Evolutionary conservation across 192 early-diverging fungal genomes (phyloP).

Genomic region (Podila epigama): DNA sequence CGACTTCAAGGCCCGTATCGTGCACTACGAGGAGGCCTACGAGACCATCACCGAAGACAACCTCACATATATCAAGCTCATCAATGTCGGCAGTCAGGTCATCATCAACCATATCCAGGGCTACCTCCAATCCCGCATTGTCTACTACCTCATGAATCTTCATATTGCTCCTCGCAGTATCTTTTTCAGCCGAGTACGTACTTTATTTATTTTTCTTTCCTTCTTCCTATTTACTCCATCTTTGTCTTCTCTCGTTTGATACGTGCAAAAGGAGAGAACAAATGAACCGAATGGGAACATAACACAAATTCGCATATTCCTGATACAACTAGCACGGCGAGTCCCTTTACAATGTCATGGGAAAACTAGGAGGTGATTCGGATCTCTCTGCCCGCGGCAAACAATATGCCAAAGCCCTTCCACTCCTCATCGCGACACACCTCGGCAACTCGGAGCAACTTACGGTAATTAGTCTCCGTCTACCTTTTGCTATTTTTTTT

Average conservation of each 20-base stretch:
- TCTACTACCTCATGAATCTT: conserved; percentile 99
- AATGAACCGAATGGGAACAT: too few species aligned
- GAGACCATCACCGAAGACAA: conserved; percentile 83
- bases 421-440: conserved; percentile 77
- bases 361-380: conserved; percentile 96
- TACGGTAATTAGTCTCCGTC: conserved; percentile 60
- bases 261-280: too few species aligned
- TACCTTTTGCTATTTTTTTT: not conserved
- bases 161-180: conserved; percentile 95
- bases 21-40: conserved; percentile 91
- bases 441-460: conserved; percentile 74
- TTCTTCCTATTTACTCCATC: too few species aligned
- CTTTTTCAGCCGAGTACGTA: conserved; percentile 77
- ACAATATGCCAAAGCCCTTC: conserved; percentile 85
- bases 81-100: conserved; percentile 92
- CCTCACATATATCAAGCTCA: conserved; percentile 90
- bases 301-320: not conserved
- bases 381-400: conserved; percentile 85
- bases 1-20: conserved; percentile 92
- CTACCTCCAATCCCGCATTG: conserved; percentile 95
- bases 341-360: conserved; percentile 89
- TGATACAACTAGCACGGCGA: conserved; percentile 80
- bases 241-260: too few species aligned
- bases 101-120: conserved; percentile 95
- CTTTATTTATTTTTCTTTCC: not conserved